Evolutionary conservation across 345 rosid genomes (phyloP).

Genomic region (Tarenaya hassleriana): DNA sequence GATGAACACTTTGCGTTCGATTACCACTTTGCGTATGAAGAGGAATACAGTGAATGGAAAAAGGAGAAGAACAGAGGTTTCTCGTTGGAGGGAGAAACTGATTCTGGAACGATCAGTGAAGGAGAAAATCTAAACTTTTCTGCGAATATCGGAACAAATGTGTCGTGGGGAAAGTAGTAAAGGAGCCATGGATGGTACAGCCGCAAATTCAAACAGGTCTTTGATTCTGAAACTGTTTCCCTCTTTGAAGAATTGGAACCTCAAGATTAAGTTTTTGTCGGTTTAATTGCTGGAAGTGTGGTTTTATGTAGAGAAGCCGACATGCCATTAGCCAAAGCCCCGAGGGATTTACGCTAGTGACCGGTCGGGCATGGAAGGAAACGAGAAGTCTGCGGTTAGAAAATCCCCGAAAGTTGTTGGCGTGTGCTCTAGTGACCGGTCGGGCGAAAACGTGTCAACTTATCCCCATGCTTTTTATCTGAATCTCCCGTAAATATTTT

Average conservation of each 20-base stretch:
- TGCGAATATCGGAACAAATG: slow-evolving; percentile 7
- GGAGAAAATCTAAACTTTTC: slow-evolving; percentile 11
- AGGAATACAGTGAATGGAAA: slow-evolving; percentile 3
- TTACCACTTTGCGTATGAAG: too few species aligned
- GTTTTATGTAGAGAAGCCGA: slow-evolving; percentile 45
- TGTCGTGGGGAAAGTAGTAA: slow-evolving; percentile 19
- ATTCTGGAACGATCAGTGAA: slow-evolving; percentile 17
- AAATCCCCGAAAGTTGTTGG: slow-evolving; percentile 65
- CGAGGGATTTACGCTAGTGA: slow-evolving; percentile 85
- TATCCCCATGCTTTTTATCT: too few species aligned
- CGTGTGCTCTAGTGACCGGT: too few species aligned
- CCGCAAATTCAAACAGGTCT: slow-evolving; percentile 17
- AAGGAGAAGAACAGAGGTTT: slow-evolving; percentile 5
- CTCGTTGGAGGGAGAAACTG: slow-evolving; percentile 1
- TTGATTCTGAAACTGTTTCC: too few species aligned
- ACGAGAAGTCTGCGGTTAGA: slow-evolving; percentile 60
- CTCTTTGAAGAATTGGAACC: neutral
- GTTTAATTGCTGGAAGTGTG: neutral
- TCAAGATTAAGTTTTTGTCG: neutral
- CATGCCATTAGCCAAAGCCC: slow-evolving; percentile 60
- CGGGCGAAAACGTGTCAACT: too few species aligned
- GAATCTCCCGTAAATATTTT: too few species aligned
- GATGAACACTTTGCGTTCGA: too few species aligned
- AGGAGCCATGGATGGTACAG: slow-evolving; percentile 13
- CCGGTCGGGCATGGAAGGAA: slow-evolving; percentile 77